Conservation (phyloP, 768 basidiomycete species). For the Hortiboletus campestris region DNA sequence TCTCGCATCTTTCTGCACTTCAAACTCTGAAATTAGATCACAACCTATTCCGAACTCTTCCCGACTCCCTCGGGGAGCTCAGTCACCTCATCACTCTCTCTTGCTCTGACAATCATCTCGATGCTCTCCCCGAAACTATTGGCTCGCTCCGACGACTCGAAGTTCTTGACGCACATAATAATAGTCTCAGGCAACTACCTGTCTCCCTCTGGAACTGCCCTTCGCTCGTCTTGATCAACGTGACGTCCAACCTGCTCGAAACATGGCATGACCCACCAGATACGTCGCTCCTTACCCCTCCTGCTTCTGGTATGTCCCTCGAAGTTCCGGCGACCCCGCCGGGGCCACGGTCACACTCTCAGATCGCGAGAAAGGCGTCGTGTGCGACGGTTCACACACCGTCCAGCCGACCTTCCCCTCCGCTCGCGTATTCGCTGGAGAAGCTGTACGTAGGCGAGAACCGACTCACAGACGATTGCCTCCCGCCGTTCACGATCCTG, state of each 20-base stretch:
- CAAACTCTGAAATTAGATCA: slow-evolving; percentile 73
- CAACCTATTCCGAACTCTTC: slow-evolving; percentile 82
- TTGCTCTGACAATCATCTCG: slow-evolving; percentile 89
- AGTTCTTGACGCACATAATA: slow-evolving; percentile 85
- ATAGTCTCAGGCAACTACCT: slow-evolving; percentile 78
- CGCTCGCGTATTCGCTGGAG: slow-evolving; percentile 69
- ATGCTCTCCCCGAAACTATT: slow-evolving; percentile 70
- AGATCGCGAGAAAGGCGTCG: slow-evolving; percentile 35
- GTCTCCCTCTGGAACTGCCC: slow-evolving; percentile 80
- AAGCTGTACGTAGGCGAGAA: slow-evolving; percentile 91
- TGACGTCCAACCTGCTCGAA: slow-evolving; percentile 82
- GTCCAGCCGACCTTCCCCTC: slow-evolving; percentile 40
- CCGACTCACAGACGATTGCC: slow-evolving; percentile 71
- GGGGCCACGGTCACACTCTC: slow-evolving; percentile 16
- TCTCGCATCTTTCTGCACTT: slow-evolving; percentile 72
- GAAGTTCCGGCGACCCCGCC: slow-evolving; percentile 18
- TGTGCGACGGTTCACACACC: slow-evolving; percentile 31
- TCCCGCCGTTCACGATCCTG: slow-evolving; percentile 72
- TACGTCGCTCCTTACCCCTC: slow-evolving; percentile 26
- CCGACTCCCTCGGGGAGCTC: slow-evolving; percentile 79
- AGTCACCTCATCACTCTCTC: slow-evolving; percentile 68
- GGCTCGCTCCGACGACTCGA: slow-evolving; percentile 74
- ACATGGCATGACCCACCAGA: slow-evolving; percentile 66
- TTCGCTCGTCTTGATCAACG: slow-evolving; percentile 69
- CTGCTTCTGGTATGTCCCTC: slow-evolving; percentile 21